A percentile compares a stretch with the other conserved stretches of the same genome.
Evolutionary conservation across 2,329 filamentous ascomycete genomes (phyloP).

Genomic region (Penicillium aurantiogriseum): DNA sequence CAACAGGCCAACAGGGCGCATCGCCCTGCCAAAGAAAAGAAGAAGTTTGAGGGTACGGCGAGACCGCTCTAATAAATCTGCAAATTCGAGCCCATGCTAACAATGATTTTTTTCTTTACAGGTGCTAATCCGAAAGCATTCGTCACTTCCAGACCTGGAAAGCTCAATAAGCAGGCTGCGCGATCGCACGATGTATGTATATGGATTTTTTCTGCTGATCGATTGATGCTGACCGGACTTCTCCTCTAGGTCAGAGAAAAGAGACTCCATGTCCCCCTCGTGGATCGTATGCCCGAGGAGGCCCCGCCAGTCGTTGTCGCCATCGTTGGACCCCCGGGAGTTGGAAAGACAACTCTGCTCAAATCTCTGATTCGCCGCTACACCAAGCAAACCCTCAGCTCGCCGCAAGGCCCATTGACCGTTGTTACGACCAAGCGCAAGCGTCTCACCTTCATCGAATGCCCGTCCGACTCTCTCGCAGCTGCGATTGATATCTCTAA

Average conservation of each 20-base stretch:
- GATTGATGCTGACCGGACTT: constrained; percentile 16
- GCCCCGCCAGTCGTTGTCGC: constrained; percentile 88
- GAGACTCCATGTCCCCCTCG: constrained; percentile 89
- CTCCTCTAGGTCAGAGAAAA: constrained; percentile 81
- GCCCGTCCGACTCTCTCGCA: constrained; percentile 87
- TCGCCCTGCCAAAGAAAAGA: constrained; percentile 85
- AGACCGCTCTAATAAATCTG: constrained; percentile 12
- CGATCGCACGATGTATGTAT: constrained; percentile 54
- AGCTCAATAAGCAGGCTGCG: constrained; percentile 66
- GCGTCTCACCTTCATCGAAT: constrained; percentile 92
- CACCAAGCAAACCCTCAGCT: constrained; percentile 88
- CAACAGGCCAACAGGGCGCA: constrained; percentile 83
- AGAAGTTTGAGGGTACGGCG: constrained; percentile 62
- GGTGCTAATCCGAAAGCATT: constrained; percentile 89
- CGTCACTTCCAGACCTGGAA: constrained; percentile 77
- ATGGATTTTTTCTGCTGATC: background rate
- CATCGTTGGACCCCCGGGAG: constrained; percentile 88
- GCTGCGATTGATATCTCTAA: constrained; percentile 97
- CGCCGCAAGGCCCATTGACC: constrained; percentile 88
- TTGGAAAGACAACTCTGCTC: constrained; percentile 90
- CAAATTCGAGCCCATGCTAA: constrained; percentile 16
- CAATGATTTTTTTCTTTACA: constrained; percentile 29
- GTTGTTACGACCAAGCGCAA: constrained; percentile 96
- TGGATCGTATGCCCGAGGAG: constrained; percentile 94
- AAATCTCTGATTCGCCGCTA: constrained; percentile 93